Evolutionary conservation across 2,329 filamentous ascomycete genomes (phyloP).

Genomic region (Colletotrichum sp.): DNA sequence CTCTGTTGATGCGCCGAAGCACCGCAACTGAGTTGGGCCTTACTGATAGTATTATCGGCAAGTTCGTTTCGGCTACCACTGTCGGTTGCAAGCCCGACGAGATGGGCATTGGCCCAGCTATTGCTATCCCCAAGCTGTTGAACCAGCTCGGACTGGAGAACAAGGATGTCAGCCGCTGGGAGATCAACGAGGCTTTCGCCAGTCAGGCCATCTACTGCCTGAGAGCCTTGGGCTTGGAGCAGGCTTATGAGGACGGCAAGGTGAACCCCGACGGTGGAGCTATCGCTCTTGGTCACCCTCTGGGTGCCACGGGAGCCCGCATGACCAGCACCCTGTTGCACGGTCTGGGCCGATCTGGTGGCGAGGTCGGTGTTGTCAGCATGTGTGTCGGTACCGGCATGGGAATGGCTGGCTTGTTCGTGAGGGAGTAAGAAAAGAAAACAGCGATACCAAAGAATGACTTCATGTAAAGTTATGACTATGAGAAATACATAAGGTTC

Average conservation of each 20-base stretch:
- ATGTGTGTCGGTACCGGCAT: constrained; percentile 91
- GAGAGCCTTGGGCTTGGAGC: constrained; percentile 70
- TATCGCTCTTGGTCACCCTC: constrained; percentile 90
- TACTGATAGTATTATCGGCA: constrained; percentile 73
- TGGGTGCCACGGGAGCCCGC: constrained; percentile 86
- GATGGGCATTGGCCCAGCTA: constrained; percentile 90
- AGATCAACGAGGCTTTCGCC: constrained; percentile 87
- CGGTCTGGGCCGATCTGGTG: constrained; percentile 71
- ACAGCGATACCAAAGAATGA: background rate
- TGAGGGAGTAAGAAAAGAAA: constrained; percentile 58
- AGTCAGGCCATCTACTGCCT: constrained; percentile 74
- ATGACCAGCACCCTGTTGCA: constrained; percentile 75
- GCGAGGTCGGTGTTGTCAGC: constrained; percentile 80
- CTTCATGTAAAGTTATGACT: background rate
- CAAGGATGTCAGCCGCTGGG: constrained; percentile 82
- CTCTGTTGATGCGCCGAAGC: constrained; percentile 83
- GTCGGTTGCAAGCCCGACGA: constrained; percentile 86
- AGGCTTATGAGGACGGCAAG: constrained; percentile 65
- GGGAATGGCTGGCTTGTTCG: constrained; percentile 75
- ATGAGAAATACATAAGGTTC: background rate
- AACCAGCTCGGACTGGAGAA: constrained; percentile 68
- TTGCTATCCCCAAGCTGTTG: constrained; percentile 87
- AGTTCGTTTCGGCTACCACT: constrained; percentile 79
- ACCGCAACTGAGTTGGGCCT: constrained; percentile 79
- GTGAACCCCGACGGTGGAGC: constrained; percentile 94